Percentiles rank a stretch among this genome's conserved stretches.
Evolutionary conservation across 805 yeast genomes (phyloP).

Genomic region (Ogataea sp.): DNA sequence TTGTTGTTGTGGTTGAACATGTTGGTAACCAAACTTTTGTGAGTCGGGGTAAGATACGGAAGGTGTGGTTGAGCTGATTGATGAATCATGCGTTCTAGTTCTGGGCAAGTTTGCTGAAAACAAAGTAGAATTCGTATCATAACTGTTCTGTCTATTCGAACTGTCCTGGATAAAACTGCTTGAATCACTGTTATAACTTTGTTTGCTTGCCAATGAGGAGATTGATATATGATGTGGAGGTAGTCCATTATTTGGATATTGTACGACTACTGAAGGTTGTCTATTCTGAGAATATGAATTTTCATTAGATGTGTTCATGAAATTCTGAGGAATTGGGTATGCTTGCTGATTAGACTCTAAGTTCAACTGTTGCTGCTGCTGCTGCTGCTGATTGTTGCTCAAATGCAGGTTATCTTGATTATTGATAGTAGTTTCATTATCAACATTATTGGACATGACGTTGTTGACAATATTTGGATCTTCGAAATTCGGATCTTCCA

Average conservation of each 20-base stretch:
- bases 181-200: background rate
- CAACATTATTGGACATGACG: background rate
- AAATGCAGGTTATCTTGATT: background rate
- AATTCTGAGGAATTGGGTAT: background rate
- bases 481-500: no score
- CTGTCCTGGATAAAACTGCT: background rate
- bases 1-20: no score
- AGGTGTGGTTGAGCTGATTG: background rate
- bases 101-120: no score
- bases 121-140: background rate
- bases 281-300: background rate
- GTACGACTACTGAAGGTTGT: background rate
- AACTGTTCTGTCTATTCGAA: conserved; percentile 1
- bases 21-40: no score
- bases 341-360: conserved; percentile 3
- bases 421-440: background rate
- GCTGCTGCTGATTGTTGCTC: conserved; percentile 2
- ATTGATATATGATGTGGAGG: background rate
- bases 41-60: no score
- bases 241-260: background rate
- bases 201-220: background rate
- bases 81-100: background rate
- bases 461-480: background rate
- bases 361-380: conserved; percentile 1
- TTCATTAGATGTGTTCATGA: background rate